Evolutionary conservation across 139 green algal species (phyloP).

Genomic region (Picochlorum sp.): DNA sequence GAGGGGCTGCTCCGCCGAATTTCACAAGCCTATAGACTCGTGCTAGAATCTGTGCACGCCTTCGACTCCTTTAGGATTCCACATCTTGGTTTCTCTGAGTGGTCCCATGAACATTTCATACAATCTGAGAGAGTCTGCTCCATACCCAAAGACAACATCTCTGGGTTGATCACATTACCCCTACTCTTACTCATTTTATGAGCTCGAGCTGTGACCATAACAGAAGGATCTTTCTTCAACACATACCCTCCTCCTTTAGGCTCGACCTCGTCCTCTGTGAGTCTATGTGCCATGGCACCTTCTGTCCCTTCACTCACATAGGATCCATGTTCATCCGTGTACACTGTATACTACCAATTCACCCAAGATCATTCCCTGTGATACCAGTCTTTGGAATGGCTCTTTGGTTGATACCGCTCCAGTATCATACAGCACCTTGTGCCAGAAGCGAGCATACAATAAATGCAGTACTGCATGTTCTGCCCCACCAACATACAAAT

Average conservation of each 20-base stretch:
- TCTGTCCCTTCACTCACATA: constrained; percentile 12
- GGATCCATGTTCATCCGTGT: neutral
- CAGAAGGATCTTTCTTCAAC: constrained; percentile 46
- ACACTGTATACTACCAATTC: constrained; percentile 82
- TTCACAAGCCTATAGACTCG: constrained; percentile 66
- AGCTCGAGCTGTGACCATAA: constrained; percentile 63
- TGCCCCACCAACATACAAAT: constrained; percentile 97
- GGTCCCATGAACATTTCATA: constrained; percentile 99
- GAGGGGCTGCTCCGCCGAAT: constrained; percentile 20
- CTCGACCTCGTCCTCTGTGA: constrained; percentile 40
- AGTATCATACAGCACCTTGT: constrained; percentile 97
- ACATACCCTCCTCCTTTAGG: constrained; percentile 58
- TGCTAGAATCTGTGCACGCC: constrained; percentile 94
- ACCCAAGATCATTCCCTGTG: constrained; percentile 98
- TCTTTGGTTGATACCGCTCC: constrained; percentile 86
- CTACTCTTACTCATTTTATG: constrained; percentile 98
- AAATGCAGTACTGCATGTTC: constrained; percentile 98
- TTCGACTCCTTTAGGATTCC: constrained; percentile 85
- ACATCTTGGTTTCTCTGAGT: constrained; percentile 85
- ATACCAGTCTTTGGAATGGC: constrained; percentile 88
- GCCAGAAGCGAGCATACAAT: constrained; percentile 97
- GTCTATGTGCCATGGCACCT: constrained; percentile 12
- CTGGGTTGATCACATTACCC: constrained; percentile 98
- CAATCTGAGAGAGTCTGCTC: constrained; percentile 91
- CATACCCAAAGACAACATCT: constrained; percentile 88